Base-by-base conservation (phyloP, 345 rosid species). In the Boechera stricta region DNA sequence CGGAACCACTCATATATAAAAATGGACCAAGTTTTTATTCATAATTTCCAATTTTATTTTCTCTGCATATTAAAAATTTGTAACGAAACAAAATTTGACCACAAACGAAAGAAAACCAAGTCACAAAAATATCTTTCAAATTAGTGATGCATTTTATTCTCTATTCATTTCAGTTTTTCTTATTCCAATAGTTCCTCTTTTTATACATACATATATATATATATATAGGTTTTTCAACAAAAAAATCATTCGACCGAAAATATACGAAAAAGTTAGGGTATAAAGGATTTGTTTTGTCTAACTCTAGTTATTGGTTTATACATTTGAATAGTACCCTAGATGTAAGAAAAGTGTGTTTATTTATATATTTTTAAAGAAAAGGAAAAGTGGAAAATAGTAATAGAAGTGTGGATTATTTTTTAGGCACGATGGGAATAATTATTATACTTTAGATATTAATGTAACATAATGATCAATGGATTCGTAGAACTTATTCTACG, bases 381-480 rank as follows among this genome's bases (percentile, higher is more conserved):
- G 12, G 21, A 63, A 76, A 67, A 68, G n/a, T 69, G 41, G 41
- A 63, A 62, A 55, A 62, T 59, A 62, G 32, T 76, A 41, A 16
- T 41, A 28, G 29, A 28, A 28, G 2, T 35, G 1, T 35, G 38
- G 8, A n/a, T 28, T 42, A 5, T 11, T 69, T 53, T 66, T 15
- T 35, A 35, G 42, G 52, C 16, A 75, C 28, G 16, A 29, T 59
- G 55, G 33, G 62, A 75, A 51, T 52, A 47, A 33, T 5, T 66
- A 35, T 15, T 33, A 64, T 24, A 35, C 45, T 44, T 64, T 65
- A 56, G 60, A 33, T 24, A 36, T 47, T 47, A 39, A 2, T 76
- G 31, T 47, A 3, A 44, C 35, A 2, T 21, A 57, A 32, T 42
- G 47, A 28, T 33, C 66, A 71, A 45, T 48, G 73, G 39, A 24